Conservation (phyloP, 177 flowering plant species). For the Vitis hybrid region DNA sequence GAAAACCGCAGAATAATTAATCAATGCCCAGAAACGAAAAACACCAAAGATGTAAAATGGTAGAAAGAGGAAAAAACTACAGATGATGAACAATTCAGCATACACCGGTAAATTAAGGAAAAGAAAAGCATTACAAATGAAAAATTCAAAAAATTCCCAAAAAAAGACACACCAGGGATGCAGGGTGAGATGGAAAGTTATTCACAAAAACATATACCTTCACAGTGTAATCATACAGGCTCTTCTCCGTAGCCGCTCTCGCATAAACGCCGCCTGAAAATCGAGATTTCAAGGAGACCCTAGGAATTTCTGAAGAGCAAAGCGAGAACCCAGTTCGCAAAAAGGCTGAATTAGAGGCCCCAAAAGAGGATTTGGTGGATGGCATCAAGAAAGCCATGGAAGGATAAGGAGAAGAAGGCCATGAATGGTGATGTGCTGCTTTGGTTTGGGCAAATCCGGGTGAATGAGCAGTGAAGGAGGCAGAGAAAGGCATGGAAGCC, state of each 20-base stretch:
- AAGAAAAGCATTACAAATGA: neutral
- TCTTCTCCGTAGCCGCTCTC: conserved; percentile 77
- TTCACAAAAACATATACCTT: conserved; percentile 44
- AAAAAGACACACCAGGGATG: neutral
- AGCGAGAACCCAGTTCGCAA: conserved; percentile 38
- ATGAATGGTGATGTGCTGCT: neutral
- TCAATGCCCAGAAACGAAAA: no score
- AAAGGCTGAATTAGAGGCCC: conserved; percentile 46
- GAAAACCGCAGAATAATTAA: no score
- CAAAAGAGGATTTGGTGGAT: conserved; percentile 34
- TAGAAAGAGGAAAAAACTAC: no score
- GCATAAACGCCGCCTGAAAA: conserved; percentile 44
- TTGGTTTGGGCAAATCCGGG: conserved; percentile 17
- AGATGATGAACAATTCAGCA: no score
- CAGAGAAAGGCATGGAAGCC: conserved; percentile 38
- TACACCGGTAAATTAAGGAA: no score
- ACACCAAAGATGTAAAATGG: no score
- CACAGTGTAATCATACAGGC: conserved; percentile 73
- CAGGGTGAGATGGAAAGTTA: neutral
- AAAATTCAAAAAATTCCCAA: neutral
- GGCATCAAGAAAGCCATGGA: conserved; percentile 24
- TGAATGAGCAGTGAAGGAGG: conserved; percentile 25
- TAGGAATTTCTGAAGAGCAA: conserved; percentile 21
- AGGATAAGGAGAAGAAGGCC: conserved; percentile 21
- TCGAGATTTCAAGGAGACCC: conserved; percentile 34